Conservation (phyloP, 345 rosid species). For the Excoecaria cochinchinensis region DNA sequence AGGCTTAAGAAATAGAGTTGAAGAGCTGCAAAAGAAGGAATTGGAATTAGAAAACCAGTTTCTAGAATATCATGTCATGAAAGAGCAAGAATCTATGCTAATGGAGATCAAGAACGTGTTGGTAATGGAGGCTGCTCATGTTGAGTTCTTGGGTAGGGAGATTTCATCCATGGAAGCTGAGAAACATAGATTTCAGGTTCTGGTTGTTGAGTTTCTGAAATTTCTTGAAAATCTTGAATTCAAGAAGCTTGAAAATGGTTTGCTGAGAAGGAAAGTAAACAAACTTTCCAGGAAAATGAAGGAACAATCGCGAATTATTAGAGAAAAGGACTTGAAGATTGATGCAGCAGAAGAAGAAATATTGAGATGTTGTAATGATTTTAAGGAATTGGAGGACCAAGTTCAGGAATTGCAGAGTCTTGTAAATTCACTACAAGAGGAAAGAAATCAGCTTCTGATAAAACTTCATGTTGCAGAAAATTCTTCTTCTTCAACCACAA, state of each 20-base stretch:
- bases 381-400: slow-evolving; percentile 46
- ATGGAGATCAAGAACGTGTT: slow-evolving; percentile 48
- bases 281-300: slow-evolving; percentile 44
- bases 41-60: slow-evolving; percentile 41
- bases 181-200: slow-evolving; percentile 35
- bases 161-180: slow-evolving; percentile 46
- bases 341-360: slow-evolving; percentile 40
- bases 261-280: slow-evolving; percentile 50
- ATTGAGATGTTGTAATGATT: slow-evolving; percentile 13
- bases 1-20: slow-evolving; percentile 35
- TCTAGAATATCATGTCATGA: slow-evolving; percentile 44
- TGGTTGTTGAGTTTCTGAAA: slow-evolving; percentile 38
- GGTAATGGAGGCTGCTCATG: slow-evolving; percentile 36
- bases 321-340: slow-evolving; percentile 38
- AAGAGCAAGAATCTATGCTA: slow-evolving; percentile 57
- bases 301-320: slow-evolving; percentile 27
- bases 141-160: slow-evolving; percentile 50
- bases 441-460: slow-evolving; percentile 35
- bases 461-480: slow-evolving; percentile 29
- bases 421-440: slow-evolving; percentile 36
- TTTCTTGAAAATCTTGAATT: slow-evolving; percentile 37
- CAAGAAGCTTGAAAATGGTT: slow-evolving; percentile 39
- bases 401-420: slow-evolving; percentile 31
- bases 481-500: slow-evolving; percentile 29
- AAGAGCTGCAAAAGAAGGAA: slow-evolving; percentile 53